Percentiles rank a stretch among this genome's conserved stretches.
Conservation (phyloP, 371 early-diverging fungal genomes). For the Capniomyces stellatus region DNA sequence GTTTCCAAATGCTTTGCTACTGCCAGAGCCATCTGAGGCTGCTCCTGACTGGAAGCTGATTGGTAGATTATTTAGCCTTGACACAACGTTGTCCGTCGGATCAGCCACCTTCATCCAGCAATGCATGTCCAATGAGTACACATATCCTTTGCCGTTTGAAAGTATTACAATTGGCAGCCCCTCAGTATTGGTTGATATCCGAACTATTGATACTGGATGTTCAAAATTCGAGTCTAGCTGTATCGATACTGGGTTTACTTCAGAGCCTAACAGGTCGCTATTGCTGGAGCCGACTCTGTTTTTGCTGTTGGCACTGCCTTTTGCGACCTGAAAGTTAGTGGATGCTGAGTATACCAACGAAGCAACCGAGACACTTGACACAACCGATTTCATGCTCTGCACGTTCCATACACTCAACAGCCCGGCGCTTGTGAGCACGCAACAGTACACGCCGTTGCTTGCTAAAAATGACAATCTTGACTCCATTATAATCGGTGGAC, state of each 20-base stretch:
- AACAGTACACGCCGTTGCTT: slow-evolving; percentile 7
- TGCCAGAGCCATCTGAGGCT: too few species aligned
- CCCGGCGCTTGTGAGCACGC: slow-evolving; percentile 10
- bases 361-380: slow-evolving; percentile 12
- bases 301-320: too few species aligned
- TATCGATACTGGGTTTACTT: too few species aligned
- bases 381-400: not conserved
- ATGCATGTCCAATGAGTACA: slow-evolving; percentile 43
- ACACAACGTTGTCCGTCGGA: not conserved
- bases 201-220: slow-evolving; percentile 32
- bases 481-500: slow-evolving; percentile 11
- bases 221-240: slow-evolving; percentile 10
- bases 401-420: slow-evolving; percentile 13
- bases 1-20: too few species aligned
- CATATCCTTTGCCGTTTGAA: slow-evolving; percentile 48
- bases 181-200: slow-evolving; percentile 35
- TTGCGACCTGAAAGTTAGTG: too few species aligned
- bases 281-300: too few species aligned
- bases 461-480: slow-evolving; percentile 9
- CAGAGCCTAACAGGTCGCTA: too few species aligned
- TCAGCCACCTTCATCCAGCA: slow-evolving; percentile 3
- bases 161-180: slow-evolving; percentile 56
- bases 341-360: slow-evolving; percentile 16
- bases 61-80: not conserved
- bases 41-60: not conserved